These are phyloP conservation scores for Pseudocercospora fijiensis DNA, from an alignment of 2,329 filamentous ascomycete species.

Conservation along the genomic window DNA sequence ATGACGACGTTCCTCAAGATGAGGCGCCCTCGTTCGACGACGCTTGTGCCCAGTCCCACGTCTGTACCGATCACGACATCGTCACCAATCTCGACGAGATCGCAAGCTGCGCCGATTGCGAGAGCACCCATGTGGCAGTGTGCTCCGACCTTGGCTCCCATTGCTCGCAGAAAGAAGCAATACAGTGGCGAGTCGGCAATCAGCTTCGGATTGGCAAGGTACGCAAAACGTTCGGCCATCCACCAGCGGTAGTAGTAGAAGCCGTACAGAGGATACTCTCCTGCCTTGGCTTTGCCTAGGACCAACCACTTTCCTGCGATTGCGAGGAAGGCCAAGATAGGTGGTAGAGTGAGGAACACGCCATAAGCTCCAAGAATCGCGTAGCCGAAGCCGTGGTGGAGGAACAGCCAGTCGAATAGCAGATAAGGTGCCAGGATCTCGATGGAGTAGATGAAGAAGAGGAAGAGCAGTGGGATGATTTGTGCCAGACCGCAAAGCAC, in stretches of 20 bases:
- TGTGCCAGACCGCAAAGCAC: conserved; percentile 28
- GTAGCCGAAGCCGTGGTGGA: conserved; percentile 17
- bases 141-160: conserved; percentile 28
- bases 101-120: conserved; percentile 24
- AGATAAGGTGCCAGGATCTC: conserved; percentile 31
- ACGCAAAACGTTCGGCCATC: conserved; percentile 40
- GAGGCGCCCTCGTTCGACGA: conserved; percentile 28
- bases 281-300: conserved; percentile 53
- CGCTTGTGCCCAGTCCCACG: conserved; percentile 24
- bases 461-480: conserved; percentile 27
- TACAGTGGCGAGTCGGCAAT: conserved; percentile 27
- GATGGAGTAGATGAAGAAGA: conserved; percentile 28
- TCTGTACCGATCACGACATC: conserved; percentile 30
- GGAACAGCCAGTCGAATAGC: conserved; percentile 25
- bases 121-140: conserved; percentile 29
- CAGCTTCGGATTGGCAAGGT: conserved; percentile 24
- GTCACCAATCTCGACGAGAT: conserved; percentile 30
- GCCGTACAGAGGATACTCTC: conserved; percentile 59
- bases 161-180: conserved; percentile 24
- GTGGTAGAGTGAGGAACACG: conserved; percentile 24
- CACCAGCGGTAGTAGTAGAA: conserved; percentile 60
- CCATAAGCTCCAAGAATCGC: conserved; percentile 27
- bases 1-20: conserved; percentile 29
- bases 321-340: conserved; percentile 38
- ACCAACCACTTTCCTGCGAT: conserved; percentile 56